Evolutionary conservation across 208 protist genomes (phyloP), one percentile per base, ranked within the genome.

Genomic region (Tritrichomonas foetus): DNA sequence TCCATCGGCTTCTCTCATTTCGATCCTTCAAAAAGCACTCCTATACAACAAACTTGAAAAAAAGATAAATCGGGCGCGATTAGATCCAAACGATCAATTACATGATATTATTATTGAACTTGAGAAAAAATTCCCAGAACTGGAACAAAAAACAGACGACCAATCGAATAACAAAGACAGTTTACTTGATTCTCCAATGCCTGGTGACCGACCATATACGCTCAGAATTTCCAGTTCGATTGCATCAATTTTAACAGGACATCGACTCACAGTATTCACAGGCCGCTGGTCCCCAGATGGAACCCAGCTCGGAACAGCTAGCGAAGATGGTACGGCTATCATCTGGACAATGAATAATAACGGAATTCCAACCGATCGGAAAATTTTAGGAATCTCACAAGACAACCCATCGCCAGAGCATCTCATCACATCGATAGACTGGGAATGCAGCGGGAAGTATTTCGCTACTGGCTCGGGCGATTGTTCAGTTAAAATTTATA

Each of bases 331-430:
- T n/a, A 8, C 36, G 49, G 11, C 44, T 13, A 84, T 84, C n/a
- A 84, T 84, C n/a, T 84, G 74, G 74, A 78, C 22, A 44, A 78
- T 78, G 25, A n/a, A n/a, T n/a, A n/a, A 78, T 11, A 44, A 78
- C 3, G 69, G 69, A 44, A 44, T 39, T 5, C 69, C 69, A 14
- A n/a, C 44, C 20, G 14, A 14, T 47, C 5, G 11, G 3, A 36
- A 78, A 47, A 78, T 14, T 8, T 20, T 78, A 16, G 33, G 33
- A 14, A 14, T 47, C 20, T 20, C 14, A 36, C 11, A 47, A 25
- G 9, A 78, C 1, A 3, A 14, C 3, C 25, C 14, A 9, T 78
- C 69, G 1, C 14, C 25, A 8, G 69, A 78, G 5, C 1, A 16
- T 47, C 41, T 13, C 2, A 47, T 84, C n/a, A n/a, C 74, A 53